Percentiles rank a stretch among this genome's conserved stretches.
These are phyloP conservation scores for Moelleriella libera DNA, from an alignment of 2,329 filamentous ascomycete species.

Conservation along the genomic window DNA sequence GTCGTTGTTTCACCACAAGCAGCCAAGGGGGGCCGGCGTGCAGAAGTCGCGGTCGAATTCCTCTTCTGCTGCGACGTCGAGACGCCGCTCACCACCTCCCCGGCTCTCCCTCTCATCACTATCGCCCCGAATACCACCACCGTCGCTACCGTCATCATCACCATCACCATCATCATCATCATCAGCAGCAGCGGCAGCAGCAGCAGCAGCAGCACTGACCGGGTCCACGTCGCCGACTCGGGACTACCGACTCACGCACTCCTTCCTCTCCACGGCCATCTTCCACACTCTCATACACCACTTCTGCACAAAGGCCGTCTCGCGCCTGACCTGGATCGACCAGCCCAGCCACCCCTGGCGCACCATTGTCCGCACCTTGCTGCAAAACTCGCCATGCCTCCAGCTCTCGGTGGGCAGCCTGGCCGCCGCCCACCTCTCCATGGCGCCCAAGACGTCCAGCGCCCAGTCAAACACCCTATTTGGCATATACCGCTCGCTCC, in stretches of 20 bases:
- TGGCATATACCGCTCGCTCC: constrained; percentile 1
- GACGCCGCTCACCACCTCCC: too few relatives aligned
- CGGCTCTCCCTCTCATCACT: too few relatives aligned
- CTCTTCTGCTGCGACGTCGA: too few relatives aligned
- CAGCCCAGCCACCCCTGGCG: constrained; percentile 8
- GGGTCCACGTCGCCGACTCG: neutral
- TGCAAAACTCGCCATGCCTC: constrained; percentile 6
- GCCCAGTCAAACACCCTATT: constrained; percentile 1
- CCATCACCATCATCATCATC: too few relatives aligned
- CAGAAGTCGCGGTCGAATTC: too few relatives aligned
- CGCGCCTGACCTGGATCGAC: constrained; percentile 10
- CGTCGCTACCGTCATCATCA: too few relatives aligned
- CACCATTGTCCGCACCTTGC: constrained; percentile 4
- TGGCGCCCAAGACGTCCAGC: neutral
- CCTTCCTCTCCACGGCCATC: constrained; percentile 2
- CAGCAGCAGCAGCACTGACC: neutral
- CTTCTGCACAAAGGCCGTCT: constrained; percentile 7
- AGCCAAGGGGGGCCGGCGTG: too few relatives aligned
- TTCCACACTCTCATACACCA: constrained; percentile 7
- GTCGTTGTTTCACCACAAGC: too few relatives aligned
- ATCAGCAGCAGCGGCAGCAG: too few relatives aligned
- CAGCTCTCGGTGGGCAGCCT: constrained; percentile 5
- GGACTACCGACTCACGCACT: neutral
- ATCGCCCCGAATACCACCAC: too few relatives aligned
- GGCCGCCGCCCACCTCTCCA: constrained; percentile 4